Evolutionary conservation across 1,284 basidiomycete species (phyloP).

Genomic region (Bjerkandera adusta): DNA sequence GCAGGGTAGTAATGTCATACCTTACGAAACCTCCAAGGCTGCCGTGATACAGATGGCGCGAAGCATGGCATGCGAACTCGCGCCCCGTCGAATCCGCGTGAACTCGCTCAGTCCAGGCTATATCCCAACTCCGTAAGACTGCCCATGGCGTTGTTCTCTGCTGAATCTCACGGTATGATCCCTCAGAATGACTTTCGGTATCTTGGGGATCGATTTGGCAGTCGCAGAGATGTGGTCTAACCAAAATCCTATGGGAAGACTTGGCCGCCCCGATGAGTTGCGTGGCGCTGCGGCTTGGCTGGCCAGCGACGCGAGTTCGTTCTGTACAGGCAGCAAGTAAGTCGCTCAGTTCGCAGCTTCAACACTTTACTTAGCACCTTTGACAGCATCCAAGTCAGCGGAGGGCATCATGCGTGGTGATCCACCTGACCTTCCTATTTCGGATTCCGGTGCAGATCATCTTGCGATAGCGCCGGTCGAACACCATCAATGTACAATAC

Average conservation of each 20-base stretch:
- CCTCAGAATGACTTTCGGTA: constrained; percentile 73
- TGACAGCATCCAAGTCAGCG: no score
- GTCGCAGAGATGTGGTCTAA: constrained; percentile 70
- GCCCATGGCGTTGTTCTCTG: background rate
- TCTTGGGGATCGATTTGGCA: constrained; percentile 67
- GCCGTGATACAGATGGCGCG: constrained; percentile 81
- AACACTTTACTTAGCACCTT: no score
- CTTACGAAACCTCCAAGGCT: constrained; percentile 81
- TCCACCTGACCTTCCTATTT: no score
- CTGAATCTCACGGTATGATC: background rate
- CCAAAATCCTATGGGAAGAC: constrained; percentile 70
- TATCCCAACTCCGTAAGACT: constrained; percentile 66
- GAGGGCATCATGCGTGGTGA: no score
- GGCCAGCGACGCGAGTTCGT: constrained; percentile 72
- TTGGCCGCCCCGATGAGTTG: constrained; percentile 75
- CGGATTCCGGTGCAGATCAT: no score
- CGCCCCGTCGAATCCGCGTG: constrained; percentile 65
- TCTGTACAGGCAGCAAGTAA: constrained; percentile 73
- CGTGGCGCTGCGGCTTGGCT: constrained; percentile 78
- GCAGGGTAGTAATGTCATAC: no score
- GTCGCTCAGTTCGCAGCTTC: no score
- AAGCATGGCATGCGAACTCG: constrained; percentile 83
- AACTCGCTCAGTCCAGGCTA: constrained; percentile 76
- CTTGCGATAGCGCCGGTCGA: no score
- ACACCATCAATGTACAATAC: no score